Evolutionary conservation across 2,329 filamentous ascomycete species (phyloP), one percentile per base, ranked within the genome.

Genomic region (Escovopsis sp.): DNA sequence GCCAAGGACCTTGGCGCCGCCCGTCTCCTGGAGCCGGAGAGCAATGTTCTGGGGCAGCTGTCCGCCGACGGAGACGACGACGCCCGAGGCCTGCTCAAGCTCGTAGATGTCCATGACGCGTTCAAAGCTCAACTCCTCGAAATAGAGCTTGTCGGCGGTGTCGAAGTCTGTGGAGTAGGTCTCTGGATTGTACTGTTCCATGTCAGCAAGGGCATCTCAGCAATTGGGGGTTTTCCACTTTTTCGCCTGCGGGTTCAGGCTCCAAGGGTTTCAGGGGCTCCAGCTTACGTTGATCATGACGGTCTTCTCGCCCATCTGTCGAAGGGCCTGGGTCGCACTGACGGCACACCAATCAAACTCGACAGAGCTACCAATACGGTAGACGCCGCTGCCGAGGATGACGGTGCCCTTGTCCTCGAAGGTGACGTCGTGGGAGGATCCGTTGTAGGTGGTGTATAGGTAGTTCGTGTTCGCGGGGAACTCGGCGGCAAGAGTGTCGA

Each of bases 321-420:
- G 76, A 43, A 96, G 70, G 29, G 85, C 82, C 42, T 84, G 70
- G 10, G 86, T 87, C 43, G 86, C 82, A 51, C 86, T 90, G 41
- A 94, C 86, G 43, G 87, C 86, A 56, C 88, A 96, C 88, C 88
- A 96, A 61, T 98, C 88, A 54, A 98, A 98, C 61, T 98, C 90
- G 35, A 98, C 90, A 6, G 87, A 94, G 62, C 80, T 88, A 51
- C 90, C 90, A 54, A 96, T 98, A 55, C 90, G 77, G 71, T 98
- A 98, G 16, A 96, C 90, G 61, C 90, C 90, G 53, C 80, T 88
- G 41, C 90, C 90, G 12, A 98, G 74, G 39, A 96, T 79, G 37
- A 98, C 63, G 31, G 78, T 82, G 43, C 88, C 87, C 47, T 93
- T 81, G 55, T 96, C 88, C 45, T 94, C 80, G 45, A 98, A 96